Base-by-base conservation (phyloP, 2,329 filamentous ascomycete species). In the Pseudovirgaria hyperparasitica region DNA sequence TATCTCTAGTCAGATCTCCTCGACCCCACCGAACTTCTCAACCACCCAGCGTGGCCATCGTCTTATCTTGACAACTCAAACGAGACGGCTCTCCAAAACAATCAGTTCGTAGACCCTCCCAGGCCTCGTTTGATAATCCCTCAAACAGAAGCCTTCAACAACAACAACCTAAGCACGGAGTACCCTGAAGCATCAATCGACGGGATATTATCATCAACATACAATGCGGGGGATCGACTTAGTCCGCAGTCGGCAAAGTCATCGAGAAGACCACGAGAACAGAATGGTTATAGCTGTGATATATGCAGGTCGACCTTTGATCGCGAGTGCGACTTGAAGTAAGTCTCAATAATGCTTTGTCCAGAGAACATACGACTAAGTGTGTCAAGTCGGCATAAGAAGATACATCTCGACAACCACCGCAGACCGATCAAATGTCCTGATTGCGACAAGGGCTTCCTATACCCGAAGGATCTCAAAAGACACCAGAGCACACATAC, bases 281-380 rank as follows among this genome's bases (percentile, higher is more conserved):
- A 32, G 20, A 33, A 37, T 22, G 48, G 46, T 9, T 54, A 41
- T 13, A 30, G 30, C 18, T 54, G 49, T 37, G 12, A 22, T 1
- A 36, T 34, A 12, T 54, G 50, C 26, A 34, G 24, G 20, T 46
- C 39, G 25, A 22, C 31, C 6, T 54, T 46, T 23, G 32, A 51
- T 34, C 48, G 48, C 28, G 33, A 39, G 10, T 52, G 49, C 25
- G 49, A 54, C 23, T 31, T 50, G 7, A 50, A 46, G 50, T 54
- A 41, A 46, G 45, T 44, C 33, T 23, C 13, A 21, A 27, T 25
- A 9, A 14, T 25, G 9, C 27, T 22, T 9, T 23, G 14, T 18
- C n/a, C 16, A 15, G n/a, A n/a, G n/a, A n/a, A n/a, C 22, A 22
- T 19, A 10, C 35, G 28, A 37, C 42, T 29, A 45, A 27, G 16